A percentile compares a stretch with the other conserved stretches of the same genome.
These are phyloP conservation scores for Trichoderma gracile DNA, from an alignment of 2,329 filamentous ascomycete species.

Conservation along the genomic window DNA sequence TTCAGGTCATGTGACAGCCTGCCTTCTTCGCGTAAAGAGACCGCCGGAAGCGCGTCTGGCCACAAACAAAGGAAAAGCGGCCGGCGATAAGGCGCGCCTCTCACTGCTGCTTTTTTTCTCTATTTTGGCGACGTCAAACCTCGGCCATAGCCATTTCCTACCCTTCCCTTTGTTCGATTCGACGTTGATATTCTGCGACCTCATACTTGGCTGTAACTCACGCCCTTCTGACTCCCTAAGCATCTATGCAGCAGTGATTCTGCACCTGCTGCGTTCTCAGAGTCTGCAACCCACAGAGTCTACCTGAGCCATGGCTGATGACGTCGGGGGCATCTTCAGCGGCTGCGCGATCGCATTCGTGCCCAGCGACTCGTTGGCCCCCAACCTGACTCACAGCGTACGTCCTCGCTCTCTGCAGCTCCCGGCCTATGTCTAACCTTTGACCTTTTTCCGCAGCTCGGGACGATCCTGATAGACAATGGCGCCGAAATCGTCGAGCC, in stretches of 20 bases:
- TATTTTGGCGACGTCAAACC: conserved; percentile 16
- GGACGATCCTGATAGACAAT: conserved; percentile 46
- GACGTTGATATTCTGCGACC: too few species aligned
- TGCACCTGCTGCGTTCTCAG: background rate
- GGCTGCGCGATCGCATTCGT: conserved; percentile 51
- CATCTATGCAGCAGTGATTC: background rate
- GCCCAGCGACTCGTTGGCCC: conserved; percentile 43
- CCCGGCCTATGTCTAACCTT: background rate
- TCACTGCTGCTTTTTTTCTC: too few species aligned
- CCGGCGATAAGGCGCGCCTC: background rate
- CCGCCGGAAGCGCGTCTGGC: conserved; percentile 23
- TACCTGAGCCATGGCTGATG: conserved; percentile 20
- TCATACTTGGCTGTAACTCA: too few species aligned
- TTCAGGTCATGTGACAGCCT: conserved; percentile 40
- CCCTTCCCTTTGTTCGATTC: too few species aligned
- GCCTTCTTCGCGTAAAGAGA: conserved; percentile 40
- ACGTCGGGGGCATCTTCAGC: conserved; percentile 41
- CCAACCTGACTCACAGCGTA: conserved; percentile 47
- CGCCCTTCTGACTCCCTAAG: too few species aligned
- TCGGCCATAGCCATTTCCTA: background rate
- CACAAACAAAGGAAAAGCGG: conserved; percentile 20
- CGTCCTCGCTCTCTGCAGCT: background rate
- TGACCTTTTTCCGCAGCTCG: background rate
- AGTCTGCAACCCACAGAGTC: background rate
- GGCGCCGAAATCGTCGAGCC: conserved; percentile 53